Evolutionary conservation across 169 alveolate genomes (phyloP).

Genomic region (Cryptosporidium felis): DNA sequence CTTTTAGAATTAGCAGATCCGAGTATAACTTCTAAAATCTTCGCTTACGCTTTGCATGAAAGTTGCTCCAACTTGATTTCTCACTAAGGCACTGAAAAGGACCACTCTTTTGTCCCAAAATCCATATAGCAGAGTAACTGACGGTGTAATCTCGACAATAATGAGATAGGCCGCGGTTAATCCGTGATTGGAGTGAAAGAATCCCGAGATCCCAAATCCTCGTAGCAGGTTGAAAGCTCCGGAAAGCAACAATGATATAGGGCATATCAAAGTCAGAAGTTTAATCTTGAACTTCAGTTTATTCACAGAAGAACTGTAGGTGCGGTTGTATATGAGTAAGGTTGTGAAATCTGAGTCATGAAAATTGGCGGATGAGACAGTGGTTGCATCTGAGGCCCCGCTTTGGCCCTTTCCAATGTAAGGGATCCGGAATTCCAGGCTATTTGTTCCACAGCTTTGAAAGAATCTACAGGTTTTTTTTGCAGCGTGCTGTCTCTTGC

Average conservation of each 20-base stretch:
- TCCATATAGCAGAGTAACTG: conserved; percentile 15
- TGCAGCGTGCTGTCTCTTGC: conserved; percentile 23
- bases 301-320: background rate
- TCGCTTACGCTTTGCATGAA: too few species aligned
- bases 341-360: too few species aligned
- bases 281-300: conserved; percentile 27
- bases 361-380: background rate
- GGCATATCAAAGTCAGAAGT: conserved; percentile 40
- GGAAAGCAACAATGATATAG: background rate
- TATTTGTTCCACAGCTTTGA: background rate
- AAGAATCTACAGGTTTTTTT: background rate
- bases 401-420: background rate
- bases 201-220: background rate
- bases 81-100: too few species aligned
- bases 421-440: background rate
- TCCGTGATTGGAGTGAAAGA: background rate
- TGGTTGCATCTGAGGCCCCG: background rate
- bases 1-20: background rate
- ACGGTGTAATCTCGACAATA: conserved; percentile 6
- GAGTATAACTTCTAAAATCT: conserved; percentile 16
- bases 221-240: background rate
- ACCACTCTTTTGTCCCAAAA: too few species aligned
- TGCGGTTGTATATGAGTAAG: background rate
- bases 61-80: too few species aligned
- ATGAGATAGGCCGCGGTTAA: background rate